Evolutionary conservation across 805 yeast genomes (phyloP).

Genomic region (Teunomyces pallodes): DNA sequence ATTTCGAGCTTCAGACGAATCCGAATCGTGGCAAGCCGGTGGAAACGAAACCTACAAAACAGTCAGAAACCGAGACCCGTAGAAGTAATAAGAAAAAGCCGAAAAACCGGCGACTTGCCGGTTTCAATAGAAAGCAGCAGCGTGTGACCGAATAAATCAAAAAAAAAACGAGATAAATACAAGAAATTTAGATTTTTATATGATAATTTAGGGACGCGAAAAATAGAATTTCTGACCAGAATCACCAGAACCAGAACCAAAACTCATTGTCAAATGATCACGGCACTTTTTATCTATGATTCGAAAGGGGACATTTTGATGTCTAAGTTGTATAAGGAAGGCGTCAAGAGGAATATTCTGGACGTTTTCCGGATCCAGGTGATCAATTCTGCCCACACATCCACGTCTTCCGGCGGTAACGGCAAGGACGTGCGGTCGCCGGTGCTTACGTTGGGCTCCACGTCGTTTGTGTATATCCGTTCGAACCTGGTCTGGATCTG

Average conservation of each 20-base stretch:
- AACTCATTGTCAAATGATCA: conserved; percentile 52
- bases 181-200: too few species aligned
- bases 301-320: conserved; percentile 80
- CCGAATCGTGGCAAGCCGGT: conserved; percentile 11
- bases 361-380: conserved; percentile 94
- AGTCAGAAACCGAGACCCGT: conserved; percentile 4
- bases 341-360: conserved; percentile 72
- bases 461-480: conserved; percentile 80
- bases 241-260: too few species aligned
- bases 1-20: conserved; percentile 21
- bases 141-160: conserved; percentile 24
- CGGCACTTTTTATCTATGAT: conserved; percentile 78
- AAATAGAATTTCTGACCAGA: not conserved
- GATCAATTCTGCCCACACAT: conserved; percentile 50
- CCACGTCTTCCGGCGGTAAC: conserved; percentile 13
- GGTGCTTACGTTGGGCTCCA: conserved; percentile 80
- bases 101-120: conserved; percentile 65
- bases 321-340: conserved; percentile 69
- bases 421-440: conserved; percentile 34
- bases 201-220: too few species aligned
- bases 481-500: conserved; percentile 70
- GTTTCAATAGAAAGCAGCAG: conserved; percentile 55
- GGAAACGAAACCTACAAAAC: not conserved
- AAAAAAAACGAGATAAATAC: conserved; percentile 2
- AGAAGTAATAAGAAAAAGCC: conserved; percentile 47